These are phyloP conservation scores for Forsythia viridissima DNA, from an alignment of 257 asterid species.

Conservation along the genomic window DNA sequence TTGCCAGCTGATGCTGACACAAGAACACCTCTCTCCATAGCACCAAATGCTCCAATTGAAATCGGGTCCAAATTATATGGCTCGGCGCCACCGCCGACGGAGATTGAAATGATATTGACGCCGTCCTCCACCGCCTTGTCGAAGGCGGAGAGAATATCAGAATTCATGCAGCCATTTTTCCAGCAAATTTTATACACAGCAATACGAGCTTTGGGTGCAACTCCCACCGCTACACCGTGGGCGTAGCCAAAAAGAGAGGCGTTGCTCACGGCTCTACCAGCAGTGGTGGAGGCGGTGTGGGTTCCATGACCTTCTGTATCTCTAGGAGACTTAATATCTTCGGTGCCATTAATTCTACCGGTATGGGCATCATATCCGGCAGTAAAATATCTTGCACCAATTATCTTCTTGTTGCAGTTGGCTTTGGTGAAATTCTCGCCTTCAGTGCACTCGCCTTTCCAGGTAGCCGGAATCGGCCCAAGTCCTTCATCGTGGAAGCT, in stretches of 20 bases:
- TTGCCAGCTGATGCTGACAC: constrained; percentile 88
- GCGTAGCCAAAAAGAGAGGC: constrained; percentile 78
- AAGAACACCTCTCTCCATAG: constrained; percentile 69
- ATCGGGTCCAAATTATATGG: constrained; percentile 68
- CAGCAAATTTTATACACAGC: constrained; percentile 83
- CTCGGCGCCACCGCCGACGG: constrained; percentile 72
- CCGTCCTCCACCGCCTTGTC: constrained; percentile 92
- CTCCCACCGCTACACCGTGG: constrained; percentile 65
- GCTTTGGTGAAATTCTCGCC: constrained; percentile 55
- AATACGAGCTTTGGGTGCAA: constrained; percentile 79
- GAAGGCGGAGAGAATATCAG: constrained; percentile 79
- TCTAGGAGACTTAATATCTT: constrained; percentile 56
- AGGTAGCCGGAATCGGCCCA: constrained; percentile 58
- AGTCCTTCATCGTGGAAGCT: constrained; percentile 77
- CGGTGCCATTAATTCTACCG: constrained; percentile 31
- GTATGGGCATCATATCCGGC: constrained; percentile 55
- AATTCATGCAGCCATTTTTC: constrained; percentile 77
- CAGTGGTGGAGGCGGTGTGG: constrained; percentile 89
- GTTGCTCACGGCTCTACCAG: constrained; percentile 66
- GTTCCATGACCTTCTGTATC: constrained; percentile 86
- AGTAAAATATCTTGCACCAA: constrained; percentile 67
- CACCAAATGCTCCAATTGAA: constrained; percentile 80
- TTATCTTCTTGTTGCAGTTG: constrained; percentile 62
- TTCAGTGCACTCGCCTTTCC: constrained; percentile 70
- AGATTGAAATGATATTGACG: constrained; percentile 65